Evolutionary conservation across 768 basidiomycete genomes (phyloP), one percentile per base, ranked within the genome.

Genomic region (Xerocomellus intermedius): DNA sequence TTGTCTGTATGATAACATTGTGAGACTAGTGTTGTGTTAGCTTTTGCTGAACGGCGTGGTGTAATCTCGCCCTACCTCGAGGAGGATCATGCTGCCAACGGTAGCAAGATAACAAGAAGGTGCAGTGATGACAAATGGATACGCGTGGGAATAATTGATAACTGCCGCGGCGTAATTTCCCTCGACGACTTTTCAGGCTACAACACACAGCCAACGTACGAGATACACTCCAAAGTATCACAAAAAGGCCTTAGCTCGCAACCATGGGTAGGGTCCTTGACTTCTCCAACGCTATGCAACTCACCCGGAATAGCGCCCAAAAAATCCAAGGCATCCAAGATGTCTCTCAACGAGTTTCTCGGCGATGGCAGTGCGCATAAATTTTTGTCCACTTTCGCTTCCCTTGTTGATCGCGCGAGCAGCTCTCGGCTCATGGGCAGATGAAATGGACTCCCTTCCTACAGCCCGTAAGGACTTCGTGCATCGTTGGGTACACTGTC

Each of bases 381-480:
- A 54, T 38, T 64, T 64, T 65, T 50, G 51, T 56, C 51, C 30
- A 48, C 30, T 30, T 44, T 42, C 10, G 39, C 42, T 42, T 60
- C 56, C 39, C 24, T 56, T 44, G 57, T 50, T 65, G 46, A 61
- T 58, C 47, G 52, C 49, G 48, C 47, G 14, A 54, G 14, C 55
- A 94, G 92, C 85, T 50, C 75, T 91, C 49, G 96, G 94, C 66
- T 95, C 92, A 68, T 99, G 97, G 97, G 97, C 97, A 8, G 97
- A 98, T 70, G 97, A 98, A 74, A 94, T 98, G 92, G 95, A 97
- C 61, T 64, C 81, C 30, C 81, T 98, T 58, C 96, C 96, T 26
- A 89, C 84, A 64, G 95, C 93, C 67, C 96, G 96, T 98, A 77
- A 77, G 94, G 79, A 37, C 48, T 24, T 50, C 39, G 30, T 55